Base-by-base conservation (phyloP, 768 basidiomycete genomes). In the Pleurotus sapidus region DNA sequence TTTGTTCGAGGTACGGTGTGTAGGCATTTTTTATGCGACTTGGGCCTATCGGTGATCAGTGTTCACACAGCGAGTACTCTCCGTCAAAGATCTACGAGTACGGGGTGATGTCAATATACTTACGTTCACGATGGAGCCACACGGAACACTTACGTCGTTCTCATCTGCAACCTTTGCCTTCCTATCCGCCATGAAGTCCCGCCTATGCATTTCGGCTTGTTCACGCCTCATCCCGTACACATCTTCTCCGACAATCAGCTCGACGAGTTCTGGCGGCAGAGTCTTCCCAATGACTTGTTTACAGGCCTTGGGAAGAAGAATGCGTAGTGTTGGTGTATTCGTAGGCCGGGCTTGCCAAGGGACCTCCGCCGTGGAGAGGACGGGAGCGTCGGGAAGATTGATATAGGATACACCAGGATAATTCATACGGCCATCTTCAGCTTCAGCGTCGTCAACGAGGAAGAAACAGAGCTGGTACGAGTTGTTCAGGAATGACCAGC, bases 171-270 rank as follows among this genome's bases (percentile, higher is more conserved):
- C 37, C 17, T 53, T 51, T 1, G 25, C 27, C 42, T 43, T 53
- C 24, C 57, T n/a, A 58, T 51, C 57, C 15, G 39, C 49, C 57
- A 58, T 54, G 37, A 58, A 50, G 8, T 27, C 34, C 12, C 57
- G 57, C 5, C 57, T 17, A 58, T 58, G 57, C 20, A 9, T 45
- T 40, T 58, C 57, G 2, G 57, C 57, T 50, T 39, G 49, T 42
- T 58, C 57, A n/a, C 57, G 30, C 1, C 50, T 50, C 24, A 58
- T 17, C 27, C 57, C 57, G 20, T 53, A 37, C n/a, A 53, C 49
- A 18, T 27, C 14, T 6, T 39, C 18, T 20, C 48, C 48, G 23
- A 58, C 17, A 27, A 58, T 50, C 14, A 46, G 14, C 4, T 56
- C 43, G 8, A 56, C 48, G 15, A 49, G 48, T 24, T 49, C 48